These are phyloP conservation scores for Pythium aristosporum DNA, from an alignment of 352 stramenopile species.

Conservation along the genomic window DNA sequence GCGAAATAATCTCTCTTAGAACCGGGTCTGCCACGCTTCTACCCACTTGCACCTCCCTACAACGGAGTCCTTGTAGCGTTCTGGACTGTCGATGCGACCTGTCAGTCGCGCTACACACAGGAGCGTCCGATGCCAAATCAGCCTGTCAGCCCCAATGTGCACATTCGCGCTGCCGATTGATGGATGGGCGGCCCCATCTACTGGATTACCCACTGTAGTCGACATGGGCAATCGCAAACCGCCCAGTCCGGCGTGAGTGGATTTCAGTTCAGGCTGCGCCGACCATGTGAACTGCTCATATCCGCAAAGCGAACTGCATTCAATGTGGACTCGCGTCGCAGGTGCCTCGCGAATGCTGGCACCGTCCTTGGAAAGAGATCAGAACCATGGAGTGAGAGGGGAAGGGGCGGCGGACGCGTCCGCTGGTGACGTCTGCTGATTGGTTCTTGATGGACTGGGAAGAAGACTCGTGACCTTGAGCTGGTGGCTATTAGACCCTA, in stretches of 20 bases:
- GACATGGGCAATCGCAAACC: background rate
- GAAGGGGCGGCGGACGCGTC: constrained; percentile 8
- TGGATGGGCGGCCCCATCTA: too few relatives aligned
- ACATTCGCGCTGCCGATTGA: too few relatives aligned
- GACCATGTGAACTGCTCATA: background rate
- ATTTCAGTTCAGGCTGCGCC: background rate
- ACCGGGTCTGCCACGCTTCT: too few relatives aligned
- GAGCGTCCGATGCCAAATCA: background rate
- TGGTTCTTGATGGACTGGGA: background rate
- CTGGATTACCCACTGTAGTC: too few relatives aligned
- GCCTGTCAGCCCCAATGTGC: too few relatives aligned
- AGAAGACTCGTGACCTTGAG: too few relatives aligned
- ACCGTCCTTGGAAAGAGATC: constrained; percentile 14
- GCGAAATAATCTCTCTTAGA: too few relatives aligned
- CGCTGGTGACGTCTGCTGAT: background rate
- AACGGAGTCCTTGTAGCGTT: background rate
- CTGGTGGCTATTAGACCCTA: background rate
- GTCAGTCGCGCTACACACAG: too few relatives aligned
- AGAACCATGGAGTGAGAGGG: constrained; percentile 16
- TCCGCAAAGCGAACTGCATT: background rate
- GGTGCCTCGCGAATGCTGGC: constrained; percentile 13
- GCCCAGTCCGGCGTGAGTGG: background rate
- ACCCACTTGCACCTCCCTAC: too few relatives aligned
- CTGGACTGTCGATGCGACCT: constrained; percentile 3
- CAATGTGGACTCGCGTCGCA: background rate